Conservation (phyloP, 2,329 filamentous ascomycete genomes). For the Monosporascus sp. region DNA sequence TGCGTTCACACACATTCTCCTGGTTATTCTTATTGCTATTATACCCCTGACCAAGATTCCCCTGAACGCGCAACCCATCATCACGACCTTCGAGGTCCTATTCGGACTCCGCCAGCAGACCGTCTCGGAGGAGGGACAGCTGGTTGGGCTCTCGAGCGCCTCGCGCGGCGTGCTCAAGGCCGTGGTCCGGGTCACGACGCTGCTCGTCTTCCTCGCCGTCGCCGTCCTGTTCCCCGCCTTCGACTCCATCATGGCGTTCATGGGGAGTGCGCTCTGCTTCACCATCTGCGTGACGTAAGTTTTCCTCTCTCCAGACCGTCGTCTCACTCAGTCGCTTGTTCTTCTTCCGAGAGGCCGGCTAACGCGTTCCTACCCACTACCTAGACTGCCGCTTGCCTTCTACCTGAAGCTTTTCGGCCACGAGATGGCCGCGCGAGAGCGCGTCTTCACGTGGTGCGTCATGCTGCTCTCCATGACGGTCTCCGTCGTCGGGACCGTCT, state of each 20-base stretch:
- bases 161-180: conserved; percentile 56
- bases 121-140: conserved; percentile 39
- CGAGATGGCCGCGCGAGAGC: conserved; percentile 61
- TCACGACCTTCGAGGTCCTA: conserved; percentile 78
- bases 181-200: conserved; percentile 57
- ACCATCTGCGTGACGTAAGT: conserved; percentile 80
- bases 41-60: conserved; percentile 96
- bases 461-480: conserved; percentile 65
- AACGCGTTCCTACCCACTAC: not conserved
- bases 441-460: conserved; percentile 60
- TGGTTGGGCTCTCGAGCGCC: conserved; percentile 50
- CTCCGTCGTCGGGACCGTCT: conserved; percentile 74
- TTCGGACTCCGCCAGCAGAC: conserved; percentile 56
- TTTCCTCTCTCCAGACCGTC: not conserved
- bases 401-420: conserved; percentile 83
- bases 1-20: conserved; percentile 63
- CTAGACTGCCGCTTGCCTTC: conserved; percentile 70
- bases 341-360: not conserved
- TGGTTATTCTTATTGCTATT: conserved; percentile 83
- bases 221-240: conserved; percentile 69
- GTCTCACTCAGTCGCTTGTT: not conserved
- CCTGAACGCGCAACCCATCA: conserved; percentile 80
- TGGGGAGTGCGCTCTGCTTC: conserved; percentile 87
- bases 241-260: conserved; percentile 84
- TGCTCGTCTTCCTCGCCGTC: conserved; percentile 70